Evolutionary conservation across 305 asterid genomes (phyloP).

Genomic region (Fraxinus latifolia): DNA sequence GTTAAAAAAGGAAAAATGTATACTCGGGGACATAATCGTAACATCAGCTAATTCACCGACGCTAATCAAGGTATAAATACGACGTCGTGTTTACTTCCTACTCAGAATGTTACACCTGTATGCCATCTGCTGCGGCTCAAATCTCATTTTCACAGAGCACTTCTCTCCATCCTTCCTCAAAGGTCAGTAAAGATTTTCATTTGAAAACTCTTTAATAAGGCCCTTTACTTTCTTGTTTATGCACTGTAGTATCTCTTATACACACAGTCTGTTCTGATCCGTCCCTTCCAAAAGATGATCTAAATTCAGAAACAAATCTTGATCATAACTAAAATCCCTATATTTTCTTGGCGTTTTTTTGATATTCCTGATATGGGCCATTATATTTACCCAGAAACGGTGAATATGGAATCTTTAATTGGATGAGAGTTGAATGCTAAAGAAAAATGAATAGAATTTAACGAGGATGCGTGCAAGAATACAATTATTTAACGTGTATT

Average conservation of each 20-base stretch:
- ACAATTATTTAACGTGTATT: neutral
- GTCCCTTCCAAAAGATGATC: neutral
- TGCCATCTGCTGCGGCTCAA: conserved; percentile 18
- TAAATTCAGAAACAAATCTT: conserved; percentile 30
- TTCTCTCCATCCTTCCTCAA: conserved; percentile 14
- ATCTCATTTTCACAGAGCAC: conserved; percentile 18
- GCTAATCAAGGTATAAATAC: conserved; percentile 18
- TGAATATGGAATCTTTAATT: conserved; percentile 35
- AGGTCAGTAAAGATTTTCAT: conserved; percentile 23
- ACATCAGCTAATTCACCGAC: conserved; percentile 17
- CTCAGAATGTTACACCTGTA: conserved; percentile 19
- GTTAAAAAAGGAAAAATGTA: neutral
- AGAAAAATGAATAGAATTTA: neutral
- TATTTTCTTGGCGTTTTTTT: neutral
- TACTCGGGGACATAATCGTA: neutral
- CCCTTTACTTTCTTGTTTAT: conserved; percentile 15
- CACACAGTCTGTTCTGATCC: conserved; percentile 16
- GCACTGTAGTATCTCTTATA: neutral
- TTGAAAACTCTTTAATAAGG: conserved; percentile 7
- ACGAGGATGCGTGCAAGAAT: neutral
- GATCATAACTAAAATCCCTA: conserved; percentile 13
- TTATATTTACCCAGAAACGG: conserved; percentile 30
- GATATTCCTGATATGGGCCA: conserved; percentile 33
- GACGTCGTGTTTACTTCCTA: neutral
- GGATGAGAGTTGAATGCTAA: neutral